Percentiles rank a stretch among this genome's conserved stretches.
Evolutionary conservation across 768 basidiomycete species (phyloP).

Genomic region (Dioszegia hungarica): DNA sequence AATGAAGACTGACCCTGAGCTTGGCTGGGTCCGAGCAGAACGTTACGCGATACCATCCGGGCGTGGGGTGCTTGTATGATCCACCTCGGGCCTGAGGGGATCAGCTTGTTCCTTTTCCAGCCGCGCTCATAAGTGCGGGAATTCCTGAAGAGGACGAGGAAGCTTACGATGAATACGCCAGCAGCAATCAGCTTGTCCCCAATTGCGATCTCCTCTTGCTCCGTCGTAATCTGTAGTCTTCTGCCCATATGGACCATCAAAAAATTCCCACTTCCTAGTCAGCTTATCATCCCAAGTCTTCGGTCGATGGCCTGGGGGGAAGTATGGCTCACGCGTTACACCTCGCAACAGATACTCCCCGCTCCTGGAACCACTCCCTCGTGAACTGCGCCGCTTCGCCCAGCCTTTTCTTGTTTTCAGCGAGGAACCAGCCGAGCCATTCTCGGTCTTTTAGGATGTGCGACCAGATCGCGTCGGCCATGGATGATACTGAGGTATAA

Average conservation of each 20-base stretch:
- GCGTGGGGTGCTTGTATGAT: not conserved
- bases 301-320: too few relatives aligned
- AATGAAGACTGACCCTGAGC: not conserved
- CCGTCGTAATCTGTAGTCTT: not conserved
- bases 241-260: constrained; percentile 1
- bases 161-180: not conserved
- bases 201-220: not conserved
- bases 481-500: constrained; percentile 28
- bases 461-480: constrained; percentile 37
- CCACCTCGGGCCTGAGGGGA: not conserved
- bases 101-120: not conserved
- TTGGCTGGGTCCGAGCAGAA: constrained; percentile 3
- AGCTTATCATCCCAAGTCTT: not conserved
- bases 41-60: constrained; percentile 2
- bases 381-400: constrained; percentile 33
- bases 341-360: constrained; percentile 36
- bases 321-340: constrained; percentile 24
- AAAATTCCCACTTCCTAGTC: constrained; percentile 1
- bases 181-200: not conserved
- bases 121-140: not conserved
- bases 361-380: constrained; percentile 35
- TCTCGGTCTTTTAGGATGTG: constrained; percentile 22
- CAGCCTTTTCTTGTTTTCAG: constrained; percentile 23
- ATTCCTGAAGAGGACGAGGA: too few relatives aligned
- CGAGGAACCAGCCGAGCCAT: constrained; percentile 25